phyloP scores from a whole-genome alignment of 306 rosid genomes.

The Citrullus colocynthis region DNA sequence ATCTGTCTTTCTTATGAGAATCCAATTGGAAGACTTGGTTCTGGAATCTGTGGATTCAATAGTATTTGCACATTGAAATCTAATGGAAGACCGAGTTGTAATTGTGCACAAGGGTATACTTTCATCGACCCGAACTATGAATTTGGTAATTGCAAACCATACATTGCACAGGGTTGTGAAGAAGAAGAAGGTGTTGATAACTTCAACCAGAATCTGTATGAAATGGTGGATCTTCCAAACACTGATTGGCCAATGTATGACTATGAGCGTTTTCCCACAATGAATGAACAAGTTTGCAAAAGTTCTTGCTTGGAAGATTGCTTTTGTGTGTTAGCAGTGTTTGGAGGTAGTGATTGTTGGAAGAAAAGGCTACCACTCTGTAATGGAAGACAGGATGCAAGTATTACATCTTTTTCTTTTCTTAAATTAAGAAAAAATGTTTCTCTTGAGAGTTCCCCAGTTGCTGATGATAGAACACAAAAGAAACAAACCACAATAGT shows the following conservation, averaged over 20 bases:
- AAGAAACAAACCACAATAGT: neutral
- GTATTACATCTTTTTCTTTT: neutral
- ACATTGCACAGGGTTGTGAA: neutral
- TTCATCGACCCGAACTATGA: neutral
- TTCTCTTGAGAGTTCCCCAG: neutral
- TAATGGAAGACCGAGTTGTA: conserved; percentile 4
- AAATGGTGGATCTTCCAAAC: neutral
- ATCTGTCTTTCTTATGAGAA: neutral
- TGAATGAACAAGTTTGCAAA: neutral
- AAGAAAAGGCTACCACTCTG: neutral
- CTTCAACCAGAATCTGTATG: neutral
- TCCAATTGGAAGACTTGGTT: neutral
- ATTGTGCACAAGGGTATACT: neutral
- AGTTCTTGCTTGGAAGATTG: conserved; percentile 2
- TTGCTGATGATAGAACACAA: neutral
- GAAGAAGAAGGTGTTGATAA: neutral
- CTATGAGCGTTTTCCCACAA: neutral
- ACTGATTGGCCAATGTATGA: conserved; percentile 5
- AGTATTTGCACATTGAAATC: conserved; percentile 1
- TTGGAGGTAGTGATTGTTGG: neutral
- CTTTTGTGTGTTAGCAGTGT: neutral
- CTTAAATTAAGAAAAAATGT: conserved; percentile 1
- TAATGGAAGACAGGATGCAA: neutral
- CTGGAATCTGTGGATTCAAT: neutral
- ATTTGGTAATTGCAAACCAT: neutral